Percentiles rank a stretch among this genome's conserved stretches.
phyloP scores from a whole-genome alignment of 148 eudicot species.

The Limonium bicolor region DNA sequence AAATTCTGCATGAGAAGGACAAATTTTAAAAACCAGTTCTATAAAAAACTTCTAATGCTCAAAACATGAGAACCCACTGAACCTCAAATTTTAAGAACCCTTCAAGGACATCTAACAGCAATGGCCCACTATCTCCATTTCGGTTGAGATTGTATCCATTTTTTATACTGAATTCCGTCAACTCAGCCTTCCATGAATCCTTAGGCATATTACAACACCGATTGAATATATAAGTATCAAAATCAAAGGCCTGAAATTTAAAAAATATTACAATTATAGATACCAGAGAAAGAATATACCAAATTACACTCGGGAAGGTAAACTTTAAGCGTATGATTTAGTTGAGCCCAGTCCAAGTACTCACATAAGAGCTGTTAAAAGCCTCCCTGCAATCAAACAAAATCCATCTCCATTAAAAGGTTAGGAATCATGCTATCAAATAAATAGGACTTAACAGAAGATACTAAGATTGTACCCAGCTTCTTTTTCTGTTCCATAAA shows the following conservation, averaged over 20 bases:
- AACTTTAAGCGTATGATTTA: slow-evolving; percentile 76
- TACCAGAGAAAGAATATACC: slow-evolving; percentile 33
- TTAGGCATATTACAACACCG: slow-evolving; percentile 40
- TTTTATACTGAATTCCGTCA: slow-evolving; percentile 86
- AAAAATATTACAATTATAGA: not conserved
- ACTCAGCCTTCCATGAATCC: slow-evolving; percentile 82
- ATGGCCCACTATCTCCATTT: slow-evolving; percentile 87
- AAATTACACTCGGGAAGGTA: slow-evolving; percentile 88
- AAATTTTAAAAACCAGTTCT: no score
- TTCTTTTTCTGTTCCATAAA: not conserved
- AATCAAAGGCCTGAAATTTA: not conserved
- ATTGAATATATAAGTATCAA: slow-evolving; percentile 1
- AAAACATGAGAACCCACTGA: not conserved
- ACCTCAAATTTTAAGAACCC: slow-evolving; percentile 96
- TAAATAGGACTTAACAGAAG: not conserved
- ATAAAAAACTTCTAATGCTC: no score
- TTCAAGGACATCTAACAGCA: slow-evolving; percentile 88
- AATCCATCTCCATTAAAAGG: not conserved
- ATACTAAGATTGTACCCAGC: no score
- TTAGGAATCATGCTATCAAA: not conserved
- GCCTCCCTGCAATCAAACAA: slow-evolving; percentile 50
- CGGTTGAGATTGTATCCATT: slow-evolving; percentile 76
- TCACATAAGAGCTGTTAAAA: slow-evolving; percentile 86
- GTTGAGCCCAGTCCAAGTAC: slow-evolving; percentile 94
- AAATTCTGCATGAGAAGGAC: slow-evolving; percentile 48